These are phyloP conservation scores for Medicago ruthenica DNA, from an alignment of 306 rosid species.

Conservation along the genomic window DNA sequence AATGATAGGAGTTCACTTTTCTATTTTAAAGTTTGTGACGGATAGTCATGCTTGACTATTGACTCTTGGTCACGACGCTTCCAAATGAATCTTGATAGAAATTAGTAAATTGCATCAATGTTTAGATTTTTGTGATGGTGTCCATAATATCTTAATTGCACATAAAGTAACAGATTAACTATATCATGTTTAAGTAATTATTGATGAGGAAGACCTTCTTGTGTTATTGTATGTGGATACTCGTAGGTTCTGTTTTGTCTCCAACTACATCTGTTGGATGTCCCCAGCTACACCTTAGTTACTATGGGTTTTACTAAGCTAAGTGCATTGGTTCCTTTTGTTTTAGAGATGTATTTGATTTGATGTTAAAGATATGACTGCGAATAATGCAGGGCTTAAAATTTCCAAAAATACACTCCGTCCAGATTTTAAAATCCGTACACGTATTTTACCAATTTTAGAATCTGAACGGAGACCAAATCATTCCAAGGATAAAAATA, in stretches of 20 bases:
- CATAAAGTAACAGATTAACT: background rate
- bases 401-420: too few relatives aligned
- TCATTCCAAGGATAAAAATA: too few relatives aligned
- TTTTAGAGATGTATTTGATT: slow-evolving; percentile 26
- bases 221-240: slow-evolving; percentile 15
- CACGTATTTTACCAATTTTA: too few relatives aligned
- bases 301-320: too few relatives aligned
- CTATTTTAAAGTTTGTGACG: background rate
- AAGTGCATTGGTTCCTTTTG: slow-evolving; percentile 25
- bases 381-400: too few relatives aligned
- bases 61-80: slow-evolving; percentile 4
- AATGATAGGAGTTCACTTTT: slow-evolving; percentile 16
- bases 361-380: too few relatives aligned
- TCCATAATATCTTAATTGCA: slow-evolving; percentile 18
- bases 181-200: slow-evolving; percentile 23
- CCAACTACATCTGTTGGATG: background rate
- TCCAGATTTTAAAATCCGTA: too few relatives aligned
- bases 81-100: slow-evolving; percentile 8
- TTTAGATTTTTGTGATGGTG: slow-evolving; percentile 20
- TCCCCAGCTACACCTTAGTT: too few relatives aligned
- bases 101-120: background rate
- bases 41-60: slow-evolving; percentile 30
- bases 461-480: too few relatives aligned
- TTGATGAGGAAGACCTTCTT: slow-evolving; percentile 22
- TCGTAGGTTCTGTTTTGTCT: slow-evolving; percentile 10